Conservation (phyloP, 345 rosid species). For the Eucalyptus melliodora region DNA sequence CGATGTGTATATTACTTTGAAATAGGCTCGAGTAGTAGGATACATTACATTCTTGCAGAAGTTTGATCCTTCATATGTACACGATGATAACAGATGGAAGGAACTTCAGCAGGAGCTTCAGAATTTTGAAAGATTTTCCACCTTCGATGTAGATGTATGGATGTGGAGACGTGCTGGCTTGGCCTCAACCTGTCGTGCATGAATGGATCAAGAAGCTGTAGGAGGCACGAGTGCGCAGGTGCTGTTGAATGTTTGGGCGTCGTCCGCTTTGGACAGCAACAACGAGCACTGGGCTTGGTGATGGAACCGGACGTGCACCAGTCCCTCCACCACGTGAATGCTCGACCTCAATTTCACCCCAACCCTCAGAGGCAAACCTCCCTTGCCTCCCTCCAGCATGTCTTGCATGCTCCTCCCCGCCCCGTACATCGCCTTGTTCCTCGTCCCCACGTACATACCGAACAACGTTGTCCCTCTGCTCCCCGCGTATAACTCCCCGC, state of each 20-base stretch:
- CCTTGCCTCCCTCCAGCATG: constrained; percentile 45
- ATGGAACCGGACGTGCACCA: constrained; percentile 42
- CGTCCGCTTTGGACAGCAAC: constrained; percentile 4
- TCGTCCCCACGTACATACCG: constrained; percentile 35
- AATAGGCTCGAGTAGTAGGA: neutral
- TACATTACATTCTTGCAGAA: neutral
- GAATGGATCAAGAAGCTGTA: neutral
- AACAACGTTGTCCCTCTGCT: constrained; percentile 25
- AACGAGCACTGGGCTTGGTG: constrained; percentile 42
- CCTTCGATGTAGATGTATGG: neutral
- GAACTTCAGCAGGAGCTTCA: neutral
- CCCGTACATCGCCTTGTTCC: constrained; percentile 68
- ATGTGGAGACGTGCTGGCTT: neutral
- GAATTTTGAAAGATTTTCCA: neutral
- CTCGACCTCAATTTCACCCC: constrained; percentile 20
- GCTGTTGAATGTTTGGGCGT: neutral
- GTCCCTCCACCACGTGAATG: constrained; percentile 43
- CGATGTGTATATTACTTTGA: neutral
- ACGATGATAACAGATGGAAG: neutral
- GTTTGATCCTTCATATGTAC: neutral
- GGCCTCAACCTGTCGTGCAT: neutral
- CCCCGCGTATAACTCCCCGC: constrained; percentile 37
- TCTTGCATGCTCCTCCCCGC: constrained; percentile 80
- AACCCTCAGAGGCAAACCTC: constrained; percentile 48
- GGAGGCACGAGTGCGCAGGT: neutral